These are phyloP conservation scores for Aspergillus terreus DNA, from an alignment of 2,329 filamentous ascomycete species.

Conservation along the genomic window DNA sequence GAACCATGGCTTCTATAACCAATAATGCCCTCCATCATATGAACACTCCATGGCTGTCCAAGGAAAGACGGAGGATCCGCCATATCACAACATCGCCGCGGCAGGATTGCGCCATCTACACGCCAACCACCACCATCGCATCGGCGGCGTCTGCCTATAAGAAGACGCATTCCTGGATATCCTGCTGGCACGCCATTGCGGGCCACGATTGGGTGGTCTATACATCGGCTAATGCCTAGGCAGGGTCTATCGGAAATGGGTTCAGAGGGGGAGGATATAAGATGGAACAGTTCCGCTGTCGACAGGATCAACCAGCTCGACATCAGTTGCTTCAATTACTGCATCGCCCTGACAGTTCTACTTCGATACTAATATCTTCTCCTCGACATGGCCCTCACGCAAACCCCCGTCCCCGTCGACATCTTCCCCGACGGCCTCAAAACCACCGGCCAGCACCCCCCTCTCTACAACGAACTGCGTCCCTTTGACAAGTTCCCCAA, in stretches of 20 bases:
- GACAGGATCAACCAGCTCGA: too few species aligned
- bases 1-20: not conserved
- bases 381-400: constrained; percentile 29
- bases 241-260: too few species aligned
- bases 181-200: not conserved
- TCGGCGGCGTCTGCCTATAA: not conserved
- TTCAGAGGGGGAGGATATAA: not conserved
- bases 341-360: not conserved
- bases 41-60: not conserved
- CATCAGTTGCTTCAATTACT: not conserved
- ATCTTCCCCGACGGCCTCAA: constrained; percentile 64
- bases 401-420: constrained; percentile 38
- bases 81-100: not conserved
- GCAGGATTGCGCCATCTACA: not conserved
- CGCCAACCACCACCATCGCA: not conserved
- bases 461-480: constrained; percentile 61
- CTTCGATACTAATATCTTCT: not conserved
- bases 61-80: not conserved
- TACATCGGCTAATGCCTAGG: too few species aligned
- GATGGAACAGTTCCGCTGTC: not conserved
- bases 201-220: not conserved
- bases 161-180: not conserved
- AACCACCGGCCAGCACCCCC: constrained; percentile 69
- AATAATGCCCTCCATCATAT: not conserved
- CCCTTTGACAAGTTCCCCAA: constrained; percentile 69